phyloP scores from a whole-genome alignment of 495 filamentous ascomycete genomes.

The Aspergillus saccharolyticus region DNA sequence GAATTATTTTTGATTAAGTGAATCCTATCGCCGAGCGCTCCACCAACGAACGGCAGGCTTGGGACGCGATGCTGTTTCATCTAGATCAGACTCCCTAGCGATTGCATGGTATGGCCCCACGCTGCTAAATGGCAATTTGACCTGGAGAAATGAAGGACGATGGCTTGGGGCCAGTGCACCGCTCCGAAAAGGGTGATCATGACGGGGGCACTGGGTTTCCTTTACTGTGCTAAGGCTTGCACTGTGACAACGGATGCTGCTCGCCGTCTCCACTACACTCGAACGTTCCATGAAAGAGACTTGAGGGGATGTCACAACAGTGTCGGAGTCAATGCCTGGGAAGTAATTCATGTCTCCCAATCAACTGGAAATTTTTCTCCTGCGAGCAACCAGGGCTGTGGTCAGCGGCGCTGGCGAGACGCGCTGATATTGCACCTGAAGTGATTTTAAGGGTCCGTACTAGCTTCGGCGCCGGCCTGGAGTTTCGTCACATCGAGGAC shows the following conservation, averaged over 20 bases:
- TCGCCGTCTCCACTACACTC: not conserved
- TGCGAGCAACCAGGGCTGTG: not conserved
- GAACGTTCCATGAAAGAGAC: not conserved
- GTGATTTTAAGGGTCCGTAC: not conserved
- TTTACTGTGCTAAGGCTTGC: not conserved
- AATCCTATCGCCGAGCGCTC: not conserved
- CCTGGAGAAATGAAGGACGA: constrained; percentile 6
- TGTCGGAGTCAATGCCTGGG: not conserved
- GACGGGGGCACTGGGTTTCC: not conserved
- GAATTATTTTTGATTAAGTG: constrained; percentile 4
- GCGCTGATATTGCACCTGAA: not conserved
- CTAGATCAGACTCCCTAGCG: not conserved
- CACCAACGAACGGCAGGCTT: constrained; percentile 6
- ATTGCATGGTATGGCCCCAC: constrained; percentile 7
- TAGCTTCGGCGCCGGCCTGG: constrained; percentile 4
- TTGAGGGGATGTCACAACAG: not conserved
- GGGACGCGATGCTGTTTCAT: constrained; percentile 2
- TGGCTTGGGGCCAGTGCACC: constrained; percentile 3
- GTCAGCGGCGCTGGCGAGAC: not conserved
- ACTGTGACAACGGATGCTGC: not conserved
- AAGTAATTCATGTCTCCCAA: not conserved
- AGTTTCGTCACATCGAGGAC: not conserved
- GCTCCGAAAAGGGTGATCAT: not conserved
- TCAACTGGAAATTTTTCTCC: not conserved
- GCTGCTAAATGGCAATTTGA: not conserved